Evolutionary conservation across 1,284 basidiomycete genomes (phyloP).

Genomic region (Papiliotrema nemorosa): DNA sequence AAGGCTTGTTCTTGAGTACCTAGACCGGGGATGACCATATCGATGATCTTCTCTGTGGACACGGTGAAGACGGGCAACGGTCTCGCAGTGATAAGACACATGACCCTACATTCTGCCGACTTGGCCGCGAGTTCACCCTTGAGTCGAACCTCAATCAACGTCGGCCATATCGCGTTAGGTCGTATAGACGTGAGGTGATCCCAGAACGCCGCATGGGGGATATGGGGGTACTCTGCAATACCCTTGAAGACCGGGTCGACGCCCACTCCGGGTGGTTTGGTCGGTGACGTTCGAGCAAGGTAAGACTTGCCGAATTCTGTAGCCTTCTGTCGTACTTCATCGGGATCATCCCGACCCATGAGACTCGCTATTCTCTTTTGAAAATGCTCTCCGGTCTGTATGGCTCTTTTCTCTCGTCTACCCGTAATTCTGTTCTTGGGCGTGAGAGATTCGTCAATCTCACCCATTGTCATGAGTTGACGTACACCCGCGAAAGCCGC

Average conservation of each 20-base stretch:
- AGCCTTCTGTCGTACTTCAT: background rate
- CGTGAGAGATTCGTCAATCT: constrained; percentile 17
- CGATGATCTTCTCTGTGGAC: background rate
- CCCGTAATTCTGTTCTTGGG: background rate
- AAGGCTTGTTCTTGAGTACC: background rate
- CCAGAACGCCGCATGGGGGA: constrained; percentile 20
- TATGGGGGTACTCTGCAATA: constrained; percentile 8
- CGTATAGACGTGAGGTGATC: constrained; percentile 8
- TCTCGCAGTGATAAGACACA: constrained; percentile 19
- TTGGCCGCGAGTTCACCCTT: background rate
- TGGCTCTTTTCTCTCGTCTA: background rate
- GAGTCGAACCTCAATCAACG: constrained; percentile 11
- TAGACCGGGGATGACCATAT: background rate
- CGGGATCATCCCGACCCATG: background rate
- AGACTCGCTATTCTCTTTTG: background rate
- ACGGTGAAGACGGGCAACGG: constrained; percentile 14
- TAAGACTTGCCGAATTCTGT: background rate
- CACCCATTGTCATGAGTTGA: constrained; percentile 15
- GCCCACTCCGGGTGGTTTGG: background rate
- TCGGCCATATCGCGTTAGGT: constrained; percentile 9
- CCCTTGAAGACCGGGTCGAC: constrained; percentile 2
- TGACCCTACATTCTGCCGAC: constrained; percentile 13
- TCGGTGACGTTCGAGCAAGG: background rate
- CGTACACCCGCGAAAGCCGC: constrained; percentile 16
- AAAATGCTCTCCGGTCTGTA: background rate